Base-by-base conservation (phyloP, 148 eudicot genomes). In the Nepenthes gracilis region DNA sequence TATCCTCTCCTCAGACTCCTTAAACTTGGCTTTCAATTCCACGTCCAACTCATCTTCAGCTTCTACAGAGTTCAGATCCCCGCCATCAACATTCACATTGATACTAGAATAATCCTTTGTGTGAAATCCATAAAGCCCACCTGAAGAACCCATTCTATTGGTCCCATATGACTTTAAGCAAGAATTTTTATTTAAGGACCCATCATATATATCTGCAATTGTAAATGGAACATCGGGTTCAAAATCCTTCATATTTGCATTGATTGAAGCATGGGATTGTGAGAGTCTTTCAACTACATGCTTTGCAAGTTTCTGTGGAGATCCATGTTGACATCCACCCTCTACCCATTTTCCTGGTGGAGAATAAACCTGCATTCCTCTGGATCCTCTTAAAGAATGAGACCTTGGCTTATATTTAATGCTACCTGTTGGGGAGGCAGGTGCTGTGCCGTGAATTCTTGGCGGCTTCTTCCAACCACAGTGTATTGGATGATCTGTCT, bases 211-310 rank as follows among this genome's bases (percentile, higher is more conserved):
- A 75, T 92, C 95, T 68, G 82, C 96, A 47, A 92, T 72, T 47
- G 96, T 85, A 65, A 85, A 85, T 35, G 96, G 97, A 47, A 61
- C 68, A 67, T 73, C 81, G 47, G 80, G 65, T 37, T 81, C 96
- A 62, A 65, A 68, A 57, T 79, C 85, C 62, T 75, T 78, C 35
- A 65, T 72, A 70, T 72, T 77, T 64, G 70, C 12, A 1, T 49
- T 49, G 11, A 11, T 50, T 60, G 65, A 51, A 64, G 13, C 69
- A 37, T 68, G 75, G n/a, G 82, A 73, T 52, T 77, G 91, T 57
- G 90, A 78, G 71, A 92, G 91, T 68, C 76, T 84, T 64, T 92
- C 95, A 49, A 81, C 78, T 62, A 92, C 96, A 78, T 79, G 86
- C 70, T 84, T 92, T 67, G 98, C 96, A 62, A 85, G 77, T 58